Base-by-base conservation (phyloP, 306 rosid species). In the Dryas alaskensis region DNA sequence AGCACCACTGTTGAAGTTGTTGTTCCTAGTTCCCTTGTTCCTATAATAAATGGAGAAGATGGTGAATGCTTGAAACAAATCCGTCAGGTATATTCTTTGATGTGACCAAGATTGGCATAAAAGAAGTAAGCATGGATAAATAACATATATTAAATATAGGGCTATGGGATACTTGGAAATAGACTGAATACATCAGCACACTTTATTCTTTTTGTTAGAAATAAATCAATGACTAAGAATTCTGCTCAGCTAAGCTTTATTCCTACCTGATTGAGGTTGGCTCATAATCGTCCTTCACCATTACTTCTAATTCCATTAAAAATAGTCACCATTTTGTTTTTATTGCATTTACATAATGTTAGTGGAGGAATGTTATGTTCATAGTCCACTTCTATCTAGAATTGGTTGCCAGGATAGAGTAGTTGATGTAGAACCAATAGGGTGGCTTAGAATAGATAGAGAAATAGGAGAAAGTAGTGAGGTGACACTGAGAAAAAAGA, bases 1-100 rank as follows among this genome's bases (percentile, higher is more conserved):
- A 91, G 85, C 78, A 89, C 98, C 72, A 92, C 95, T 61, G 87
- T 95, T 82, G 96, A 95, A 87, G 99, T 92, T 53, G 89, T 87
- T 46, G 98, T 95, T 78, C 99, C 99, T 78, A 87, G 86, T 61
- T 73, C 82, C 42, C 25, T 90, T 76, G 97, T 95, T 78, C 92
- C 98, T 16, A 81, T 64, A 64, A 88, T 95, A 73, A 86, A 81
- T 73, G 99, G 98, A 44, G 99, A 92, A 81, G 91, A 95, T 82
- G 99, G 96, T 76, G 98, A 90, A 87, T 95, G 99, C 84, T 81
- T 95, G 84, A 95, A 81, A 79, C 99, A 92, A 84, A 92, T 95
- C 78, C 92, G 91, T 45, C 88, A 92, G 97, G 99, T 92, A 83
- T 70, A 60, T 37, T 72, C 51, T 48, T 48, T 73, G n/a, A 46